These are phyloP conservation scores for Calonectria hawksworthii DNA, from an alignment of 2,329 filamentous ascomycete species.

Conservation along the genomic window DNA sequence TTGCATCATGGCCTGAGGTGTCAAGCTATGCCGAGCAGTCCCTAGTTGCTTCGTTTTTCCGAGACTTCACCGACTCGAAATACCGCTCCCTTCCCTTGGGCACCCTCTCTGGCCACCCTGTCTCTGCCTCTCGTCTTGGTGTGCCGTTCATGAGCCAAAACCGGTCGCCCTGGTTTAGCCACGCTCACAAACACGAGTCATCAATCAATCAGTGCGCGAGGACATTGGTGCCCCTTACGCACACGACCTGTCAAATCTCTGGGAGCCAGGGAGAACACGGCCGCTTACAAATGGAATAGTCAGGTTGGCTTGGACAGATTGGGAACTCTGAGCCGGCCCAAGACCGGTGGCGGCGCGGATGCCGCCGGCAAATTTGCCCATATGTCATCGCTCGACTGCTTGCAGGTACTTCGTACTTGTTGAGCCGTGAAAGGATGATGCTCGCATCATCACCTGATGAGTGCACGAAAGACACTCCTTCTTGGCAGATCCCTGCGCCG, in stretches of 20 bases:
- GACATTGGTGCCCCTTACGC: slow-evolving; percentile 7
- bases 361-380: slow-evolving; percentile 40
- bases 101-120: slow-evolving; percentile 26
- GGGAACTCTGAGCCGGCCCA: slow-evolving; percentile 38
- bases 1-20: slow-evolving; percentile 35
- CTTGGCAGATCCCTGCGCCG: slow-evolving; percentile 41
- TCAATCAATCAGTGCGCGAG: slow-evolving; percentile 26
- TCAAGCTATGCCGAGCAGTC: slow-evolving; percentile 25
- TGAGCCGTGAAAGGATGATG: slow-evolving; percentile 39
- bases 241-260: slow-evolving; percentile 19
- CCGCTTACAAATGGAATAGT: slow-evolving; percentile 43
- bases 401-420: slow-evolving; percentile 28
- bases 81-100: slow-evolving; percentile 31
- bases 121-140: slow-evolving; percentile 13
- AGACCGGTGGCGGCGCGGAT: slow-evolving; percentile 38
- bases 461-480: slow-evolving; percentile 38
- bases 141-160: slow-evolving; percentile 21
- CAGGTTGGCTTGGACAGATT: slow-evolving; percentile 37
- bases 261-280: slow-evolving; percentile 10
- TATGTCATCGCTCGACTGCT: slow-evolving; percentile 37
- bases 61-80: slow-evolving; percentile 48
- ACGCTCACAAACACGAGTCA: slow-evolving; percentile 26
- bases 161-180: slow-evolving; percentile 11
- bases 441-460: slow-evolving; percentile 40
- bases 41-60: slow-evolving; percentile 42